phyloP scores from a whole-genome alignment of 257 asterid genomes.

The Solanum virginianum region DNA sequence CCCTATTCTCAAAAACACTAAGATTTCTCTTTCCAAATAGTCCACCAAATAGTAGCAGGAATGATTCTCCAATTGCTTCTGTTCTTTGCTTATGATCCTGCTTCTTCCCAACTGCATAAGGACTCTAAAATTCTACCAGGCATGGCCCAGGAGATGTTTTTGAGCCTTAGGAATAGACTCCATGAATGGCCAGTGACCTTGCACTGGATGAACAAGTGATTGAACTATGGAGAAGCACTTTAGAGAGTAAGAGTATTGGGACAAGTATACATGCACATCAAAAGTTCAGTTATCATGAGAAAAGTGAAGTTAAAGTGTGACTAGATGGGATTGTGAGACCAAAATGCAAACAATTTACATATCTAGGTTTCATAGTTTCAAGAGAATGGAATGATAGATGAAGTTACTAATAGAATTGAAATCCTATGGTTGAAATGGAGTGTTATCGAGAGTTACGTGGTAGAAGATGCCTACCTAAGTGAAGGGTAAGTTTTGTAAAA shows the following conservation, averaged over 20 bases:
- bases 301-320: neutral
- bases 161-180: too few species aligned
- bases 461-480: neutral
- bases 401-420: neutral
- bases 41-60: too few species aligned
- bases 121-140: too few species aligned
- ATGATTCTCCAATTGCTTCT: too few species aligned
- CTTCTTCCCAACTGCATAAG: too few species aligned
- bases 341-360: neutral
- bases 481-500: neutral
- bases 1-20: too few species aligned
- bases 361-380: neutral
- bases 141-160: too few species aligned
- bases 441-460: neutral
- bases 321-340: neutral
- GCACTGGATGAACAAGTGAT: too few species aligned
- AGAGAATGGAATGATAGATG: neutral
- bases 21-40: too few species aligned
- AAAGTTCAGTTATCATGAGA: neutral
- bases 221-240: neutral
- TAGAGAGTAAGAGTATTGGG: neutral
- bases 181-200: too few species aligned
- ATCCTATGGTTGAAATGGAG: neutral
- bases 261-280: neutral
- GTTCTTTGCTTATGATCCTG: too few species aligned